Percentiles rank a stretch among this genome's conserved stretches.
Evolutionary conservation across 495 filamentous ascomycete genomes (phyloP).

Genomic region (Penicillium desertorum): DNA sequence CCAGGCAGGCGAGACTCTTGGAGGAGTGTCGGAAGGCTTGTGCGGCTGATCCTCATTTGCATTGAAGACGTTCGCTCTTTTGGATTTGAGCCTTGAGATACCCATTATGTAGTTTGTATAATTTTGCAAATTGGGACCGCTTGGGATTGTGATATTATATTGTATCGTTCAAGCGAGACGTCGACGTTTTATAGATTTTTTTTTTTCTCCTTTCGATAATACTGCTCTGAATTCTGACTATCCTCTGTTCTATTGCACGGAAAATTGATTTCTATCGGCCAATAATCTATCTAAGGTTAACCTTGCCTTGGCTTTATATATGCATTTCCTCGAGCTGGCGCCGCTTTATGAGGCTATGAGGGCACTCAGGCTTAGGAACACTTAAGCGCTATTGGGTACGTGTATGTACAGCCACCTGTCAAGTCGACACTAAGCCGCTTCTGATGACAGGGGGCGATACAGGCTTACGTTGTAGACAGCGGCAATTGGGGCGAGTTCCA

Average conservation of each 20-base stretch:
- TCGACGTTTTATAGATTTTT: not conserved
- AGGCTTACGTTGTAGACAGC: too few relatives aligned
- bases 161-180: not conserved
- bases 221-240: not conserved
- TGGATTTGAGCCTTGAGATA: not conserved
- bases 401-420: too few relatives aligned
- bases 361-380: too few relatives aligned
- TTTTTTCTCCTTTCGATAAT: not conserved
- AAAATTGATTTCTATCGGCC: too few relatives aligned
- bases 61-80: conserved; percentile 5
- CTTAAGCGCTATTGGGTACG: too few relatives aligned
- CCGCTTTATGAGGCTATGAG: too few relatives aligned
- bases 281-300: not conserved
- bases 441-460: too few relatives aligned
- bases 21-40: conserved; percentile 69
- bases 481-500: too few relatives aligned
- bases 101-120: not conserved
- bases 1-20: conserved; percentile 76
- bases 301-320: not conserved
- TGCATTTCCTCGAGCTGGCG: too few relatives aligned
- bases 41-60: conserved; percentile 24
- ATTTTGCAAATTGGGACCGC: not conserved
- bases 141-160: not conserved
- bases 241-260: not conserved
- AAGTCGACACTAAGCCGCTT: too few relatives aligned